Percentiles rank a stretch among this genome's conserved stretches.
These are phyloP conservation scores for Fraxinus cuspidata DNA, from an alignment of 257 asterid genomes.

Conservation along the genomic window DNA sequence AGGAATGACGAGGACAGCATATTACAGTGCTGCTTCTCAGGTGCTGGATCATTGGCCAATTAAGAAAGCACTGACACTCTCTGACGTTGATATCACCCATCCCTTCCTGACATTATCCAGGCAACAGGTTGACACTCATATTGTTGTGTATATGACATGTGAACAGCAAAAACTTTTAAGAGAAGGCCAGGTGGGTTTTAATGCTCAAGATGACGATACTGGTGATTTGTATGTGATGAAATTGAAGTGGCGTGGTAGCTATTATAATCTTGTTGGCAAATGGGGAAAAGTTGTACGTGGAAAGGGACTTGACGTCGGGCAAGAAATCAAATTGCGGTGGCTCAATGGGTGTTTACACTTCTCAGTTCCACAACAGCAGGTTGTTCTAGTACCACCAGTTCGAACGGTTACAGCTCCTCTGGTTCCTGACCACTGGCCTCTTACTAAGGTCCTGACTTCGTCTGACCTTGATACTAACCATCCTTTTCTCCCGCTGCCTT, in stretches of 20 bases:
- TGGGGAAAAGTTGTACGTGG: constrained; percentile 58
- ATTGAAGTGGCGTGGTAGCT: too few relatives aligned
- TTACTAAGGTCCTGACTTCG: constrained; percentile 44
- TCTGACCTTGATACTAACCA: constrained; percentile 51
- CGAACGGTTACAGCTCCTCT: constrained; percentile 40
- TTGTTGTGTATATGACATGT: constrained; percentile 44
- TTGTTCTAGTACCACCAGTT: constrained; percentile 35
- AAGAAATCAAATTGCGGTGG: constrained; percentile 55
- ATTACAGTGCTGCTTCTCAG: constrained; percentile 39
- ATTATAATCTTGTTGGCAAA: too few relatives aligned
- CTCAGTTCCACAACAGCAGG: constrained; percentile 49
- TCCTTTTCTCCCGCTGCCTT: constrained; percentile 54
- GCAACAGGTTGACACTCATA: constrained; percentile 55
- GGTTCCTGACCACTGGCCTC: constrained; percentile 54
- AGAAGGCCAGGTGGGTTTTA: constrained; percentile 52
- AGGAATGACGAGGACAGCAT: constrained; percentile 50
- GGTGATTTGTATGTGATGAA: too few relatives aligned
- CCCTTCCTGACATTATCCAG: constrained; percentile 58
- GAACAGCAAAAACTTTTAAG: constrained; percentile 46
- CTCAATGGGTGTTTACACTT: constrained; percentile 47
- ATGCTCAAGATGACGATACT: constrained; percentile 57
- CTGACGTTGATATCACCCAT: constrained; percentile 63
- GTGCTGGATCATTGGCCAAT: constrained; percentile 55
- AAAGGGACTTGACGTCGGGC: constrained; percentile 34
- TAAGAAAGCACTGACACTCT: constrained; percentile 51